phyloP scores from a whole-genome alignment of 176 grass and related monocot genomes.

The barley (Hordeum vulgare) region MorexV3_pseudomolecules_assembly NC_058518.1:83472293-83472792 shows the following conservation, averaged over 20 bases:
- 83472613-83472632: neutral
- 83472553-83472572: neutral
- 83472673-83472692: neutral
- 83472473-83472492: neutral
- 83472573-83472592: neutral
- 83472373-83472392: neutral
- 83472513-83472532: neutral
- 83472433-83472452: neutral
- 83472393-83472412: neutral
- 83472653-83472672: neutral
- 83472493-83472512: conserved; percentile 5
- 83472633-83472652: neutral
- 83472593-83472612: neutral
- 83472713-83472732: neutral
- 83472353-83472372: neutral
- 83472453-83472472: conserved; percentile 25
- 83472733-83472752: conserved; percentile 10
- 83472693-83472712: neutral
- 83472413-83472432: neutral
- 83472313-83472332: neutral
- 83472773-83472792: neutral
- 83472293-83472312: neutral
- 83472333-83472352: neutral
- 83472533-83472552: neutral
- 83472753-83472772: neutral